Base-by-base conservation (phyloP, 768 basidiomycete genomes). In the Exsudoporus frostii region DNA sequence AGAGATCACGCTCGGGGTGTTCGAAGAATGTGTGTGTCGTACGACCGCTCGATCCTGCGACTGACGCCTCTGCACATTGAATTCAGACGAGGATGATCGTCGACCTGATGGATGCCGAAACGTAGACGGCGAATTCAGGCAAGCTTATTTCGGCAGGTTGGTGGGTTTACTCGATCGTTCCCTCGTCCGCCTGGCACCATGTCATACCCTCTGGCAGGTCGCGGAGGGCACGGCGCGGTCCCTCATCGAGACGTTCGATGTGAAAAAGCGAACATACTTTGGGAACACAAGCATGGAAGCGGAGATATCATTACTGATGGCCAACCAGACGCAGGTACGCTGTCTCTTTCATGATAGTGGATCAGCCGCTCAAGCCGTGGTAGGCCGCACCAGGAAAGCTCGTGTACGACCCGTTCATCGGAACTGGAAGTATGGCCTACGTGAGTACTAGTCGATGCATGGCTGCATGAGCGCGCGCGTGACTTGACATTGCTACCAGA, bases 261-360 rank as follows among this genome's bases (percentile, higher is more conserved):
- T 99, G 45, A 98, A 97, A 70, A 91, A 92, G 60, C 80, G 97
- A 9, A 74, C 75, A 14, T 98, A 90, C 65, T 98, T 84, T 68
- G 97, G 97, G 4, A 99, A 95, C 59, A 99, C 97, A 0, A 91
- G 90, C 62, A 99, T 99, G 97, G 95, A 97, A 60, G 84, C 96
- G 0, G 94, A 98, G 68, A 86, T 98, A 44, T 95, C 93, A 2
- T 74, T 99, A 41, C 71, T 98, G 25, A 98, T 98, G 95, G 92
- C 95, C 9, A 96, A 96, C 61, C 97, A 99, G 69, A 85, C 94
- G 0, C 73, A 96, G 71, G 93, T 90, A 57, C 45, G 76, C n/a
- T n/a, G 46, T 36, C 39, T 34, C 30, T 39, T 10, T 36, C 30
- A 22, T 14, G 20, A 36, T 15, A 22, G 38, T 22, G 24, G 38